Evolutionary conservation across 108 stramenopile species (phyloP), one percentile per base, ranked within the genome.

Genomic region (Cyclotella distinguenda): DNA sequence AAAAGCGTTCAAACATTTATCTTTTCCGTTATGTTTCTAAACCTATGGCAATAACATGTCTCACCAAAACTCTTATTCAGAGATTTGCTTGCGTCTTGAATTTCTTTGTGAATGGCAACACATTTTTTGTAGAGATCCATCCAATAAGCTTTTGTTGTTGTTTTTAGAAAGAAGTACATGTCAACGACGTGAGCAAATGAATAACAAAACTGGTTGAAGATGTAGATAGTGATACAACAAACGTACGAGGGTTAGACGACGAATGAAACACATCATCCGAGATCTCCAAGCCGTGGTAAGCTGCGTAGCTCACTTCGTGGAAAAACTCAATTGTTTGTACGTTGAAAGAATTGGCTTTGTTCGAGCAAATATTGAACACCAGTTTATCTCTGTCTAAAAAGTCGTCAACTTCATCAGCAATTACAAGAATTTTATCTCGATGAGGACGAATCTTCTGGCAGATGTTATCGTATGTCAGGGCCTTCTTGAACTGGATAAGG

Each of bases 311-410:
- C 23, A 59, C 44, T 66, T 77, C 77, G 34, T 76, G 52, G 31
- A 64, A 82, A 22, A 59, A 64, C 27, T 77, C 73, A 32, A 82
- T 34, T 6, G 78, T 79, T 11, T 58, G 34, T 9, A 48, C 30
- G 58, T 74, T 73, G 43, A 82, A 82, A 19, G 77, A 12, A 61
- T 82, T 82, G 11, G 67, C 57, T 49, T 72, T 77, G 68, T 82
- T 82, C 18, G 67, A 79, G 49, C 81, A 82, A 33, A 82, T 82
- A 38, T 82, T 82, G 78, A 82, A 82, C 15, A 82, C 81, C 12
- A 82, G 77, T 57, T 82, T 82, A 54, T 82, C 75, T 2, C 81
- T 67, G 39, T 82, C 79, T 54, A 82, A 59, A 38, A 82, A 82
- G 59, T 82, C 81, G 42, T 82, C 81, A 32, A 82, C 81, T 49